phyloP scores from a whole-genome alignment of 768 basidiomycete species.

The Tephrocybe sp. region DNA sequence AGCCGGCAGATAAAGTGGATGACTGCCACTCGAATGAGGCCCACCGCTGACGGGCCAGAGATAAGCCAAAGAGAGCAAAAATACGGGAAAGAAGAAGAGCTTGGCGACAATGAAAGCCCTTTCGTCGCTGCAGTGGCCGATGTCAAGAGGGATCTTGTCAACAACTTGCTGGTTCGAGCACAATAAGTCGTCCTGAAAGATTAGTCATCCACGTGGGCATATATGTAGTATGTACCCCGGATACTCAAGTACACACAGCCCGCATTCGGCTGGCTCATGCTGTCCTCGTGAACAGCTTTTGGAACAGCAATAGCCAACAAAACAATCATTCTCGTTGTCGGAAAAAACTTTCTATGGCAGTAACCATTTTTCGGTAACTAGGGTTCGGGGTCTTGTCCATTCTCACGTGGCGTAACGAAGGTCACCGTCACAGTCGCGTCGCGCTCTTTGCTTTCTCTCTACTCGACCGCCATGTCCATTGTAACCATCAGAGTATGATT shows the following conservation, averaged over 20 bases:
- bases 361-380: not conserved
- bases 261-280: not conserved
- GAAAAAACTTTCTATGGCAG: not conserved
- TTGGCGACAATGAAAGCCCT: not conserved
- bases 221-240: conserved; percentile 15
- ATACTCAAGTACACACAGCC: conserved; percentile 7
- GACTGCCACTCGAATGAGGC: conserved; percentile 3
- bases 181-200: conserved; percentile 13
- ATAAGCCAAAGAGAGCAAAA: conserved; percentile 2
- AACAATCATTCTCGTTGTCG: not conserved
- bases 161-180: no score
- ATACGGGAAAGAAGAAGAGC: conserved; percentile 1
- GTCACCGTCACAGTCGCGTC: conserved; percentile 22
- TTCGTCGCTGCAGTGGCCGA: conserved; percentile 14
- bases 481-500: conserved; percentile 75
- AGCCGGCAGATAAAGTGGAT: conserved; percentile 13
- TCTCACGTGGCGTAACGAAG: conserved; percentile 11
- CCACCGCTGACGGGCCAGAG: conserved; percentile 2
- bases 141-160: conserved; percentile 2
- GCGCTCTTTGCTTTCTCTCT: conserved; percentile 11
- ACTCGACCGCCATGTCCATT: conserved; percentile 67
- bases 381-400: conserved; percentile 9
- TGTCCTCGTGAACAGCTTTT: not conserved
- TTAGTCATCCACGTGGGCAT: conserved; percentile 10
- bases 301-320: not conserved